These are phyloP conservation scores for Udeniomyces megalosporus DNA, from an alignment of 768 basidiomycete species.

Conservation along the genomic window DNA sequence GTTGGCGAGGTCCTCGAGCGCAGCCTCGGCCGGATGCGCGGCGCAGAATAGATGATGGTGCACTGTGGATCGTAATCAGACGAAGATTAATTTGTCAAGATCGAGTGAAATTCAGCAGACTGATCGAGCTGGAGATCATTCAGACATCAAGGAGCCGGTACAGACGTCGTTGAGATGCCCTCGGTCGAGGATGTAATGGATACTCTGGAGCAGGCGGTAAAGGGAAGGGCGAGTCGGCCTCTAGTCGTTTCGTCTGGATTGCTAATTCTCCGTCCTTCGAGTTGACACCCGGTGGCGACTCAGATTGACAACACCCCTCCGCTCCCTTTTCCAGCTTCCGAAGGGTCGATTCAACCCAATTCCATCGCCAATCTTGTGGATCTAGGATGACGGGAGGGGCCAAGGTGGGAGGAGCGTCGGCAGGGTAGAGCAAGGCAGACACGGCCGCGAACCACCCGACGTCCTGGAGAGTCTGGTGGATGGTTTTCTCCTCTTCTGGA, in stretches of 20 bases:
- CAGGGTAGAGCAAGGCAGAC: constrained; percentile 48
- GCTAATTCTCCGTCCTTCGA: constrained; percentile 28
- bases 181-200: constrained; percentile 68
- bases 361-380: constrained; percentile 69
- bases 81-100: too few relatives aligned
- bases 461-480: constrained; percentile 65
- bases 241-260: constrained; percentile 14
- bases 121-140: too few relatives aligned
- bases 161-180: constrained; percentile 54
- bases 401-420: constrained; percentile 35
- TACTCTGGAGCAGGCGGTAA: constrained; percentile 27
- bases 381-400: constrained; percentile 43
- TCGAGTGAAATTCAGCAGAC: too few relatives aligned
- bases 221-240: neutral
- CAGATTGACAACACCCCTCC: constrained; percentile 27
- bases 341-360: constrained; percentile 69
- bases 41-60: constrained; percentile 30
- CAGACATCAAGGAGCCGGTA: too few relatives aligned
- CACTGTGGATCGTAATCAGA: too few relatives aligned
- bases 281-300: neutral
- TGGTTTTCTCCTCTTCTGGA: constrained; percentile 64
- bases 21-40: constrained; percentile 14
- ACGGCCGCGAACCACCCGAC: constrained; percentile 76
- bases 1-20: constrained; percentile 23
- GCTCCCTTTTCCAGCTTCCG: constrained; percentile 60